Evolutionary conservation across 1,139 yeast species (phyloP), one percentile per base, ranked within the genome.

Genomic region (Groenewaldozyma sp.): DNA sequence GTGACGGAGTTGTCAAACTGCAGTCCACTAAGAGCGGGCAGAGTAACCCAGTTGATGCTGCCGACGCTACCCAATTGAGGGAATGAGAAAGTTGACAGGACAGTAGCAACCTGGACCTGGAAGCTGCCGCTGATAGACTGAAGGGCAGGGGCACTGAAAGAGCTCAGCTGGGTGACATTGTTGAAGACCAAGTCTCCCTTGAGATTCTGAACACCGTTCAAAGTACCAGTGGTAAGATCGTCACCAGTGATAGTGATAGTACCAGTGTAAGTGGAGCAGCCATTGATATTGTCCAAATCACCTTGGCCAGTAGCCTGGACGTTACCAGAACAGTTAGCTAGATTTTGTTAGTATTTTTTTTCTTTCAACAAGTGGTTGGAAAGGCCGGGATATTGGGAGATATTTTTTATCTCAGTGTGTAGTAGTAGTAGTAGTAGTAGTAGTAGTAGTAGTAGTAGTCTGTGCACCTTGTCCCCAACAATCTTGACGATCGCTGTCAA

Each of bases 51-150:
- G 62, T 70, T 65, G 58, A 91, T 74, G 46, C 83, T 66, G 59
- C 93, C 94, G 51, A 87, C 94, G 51, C 83, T 73, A 59, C 78
- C 69, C 62, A 91, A 76, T 56, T 73, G 70, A 52, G 95, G 95
- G 65, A 88, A 75, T 59, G 82, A 73, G 48, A 88, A 70, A 45
- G 76, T 64, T 53, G 71, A 59, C 63, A 91, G 73, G 49, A 78
- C 66, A 58, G 93, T 82, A 65, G 83, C 75, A 50, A 70, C 68
- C 51, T 70, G 65, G 53, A 91, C 68, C 47, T 64, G 62, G 55
- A 91, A 73, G 45, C 71, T 65, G 57, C 86, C 94, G 42, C 84
- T 71, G 57, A 91, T 80, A 58, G 79, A 74, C 59, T 75, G 70
- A 60, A 91, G 74, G 49, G 75, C 64, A 60, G 93, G 91, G 42